Evolutionary conservation across 768 basidiomycete species (phyloP), one percentile per base, ranked within the genome.

Genomic region (Tricholoma hemisulphureum): DNA sequence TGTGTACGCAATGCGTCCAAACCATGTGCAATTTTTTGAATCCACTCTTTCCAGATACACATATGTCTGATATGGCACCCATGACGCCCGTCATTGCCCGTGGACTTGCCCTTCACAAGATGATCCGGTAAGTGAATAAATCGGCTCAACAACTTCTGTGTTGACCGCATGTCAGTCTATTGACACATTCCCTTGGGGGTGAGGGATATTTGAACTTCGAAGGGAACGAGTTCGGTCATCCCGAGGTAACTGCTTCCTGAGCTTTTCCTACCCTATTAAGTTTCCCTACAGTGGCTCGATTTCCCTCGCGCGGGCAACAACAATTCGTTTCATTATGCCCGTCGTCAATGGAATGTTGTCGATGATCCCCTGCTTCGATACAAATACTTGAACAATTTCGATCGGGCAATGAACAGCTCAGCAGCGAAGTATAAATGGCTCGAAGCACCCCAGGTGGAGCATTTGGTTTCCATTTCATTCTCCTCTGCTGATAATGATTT

Each of bases 171-270:
- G 49, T 43, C 51, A 97, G 95, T 35, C 78, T 99, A 29, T 74
- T 99, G 26, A 93, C 93, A 0, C 94, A 97, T 64, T 83, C 93
- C 1, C 82, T 99, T 18, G 97, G 97, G 18, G 97, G 97, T 16
- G 97, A 99, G 75, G 96, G 93, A 0, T 99, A 97, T 71, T 80
- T 99, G 60, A 98, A 97, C 73, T 99, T 99, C 56, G 94, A 96
- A 72, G 95, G 93, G 29, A 98, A 98, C 62, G 96, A 99, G 69
- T 99, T 99, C 68, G 96, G 96, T 41, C 96, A 99, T 71, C 96
- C 96, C 10, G 96, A 99, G 78, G 93, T 88, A 60, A 46, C 77
- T 69, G 20, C 48, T 4, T 43, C n/a, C 35, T 41, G 35, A 20
- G 53, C 26, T 37, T n/a, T 18, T 3, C 7, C 13, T 14, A 6